These are phyloP conservation scores for Lentithecium fluviatile DNA, from an alignment of 495 filamentous ascomycete genomes.

Conservation along the genomic window DNA sequence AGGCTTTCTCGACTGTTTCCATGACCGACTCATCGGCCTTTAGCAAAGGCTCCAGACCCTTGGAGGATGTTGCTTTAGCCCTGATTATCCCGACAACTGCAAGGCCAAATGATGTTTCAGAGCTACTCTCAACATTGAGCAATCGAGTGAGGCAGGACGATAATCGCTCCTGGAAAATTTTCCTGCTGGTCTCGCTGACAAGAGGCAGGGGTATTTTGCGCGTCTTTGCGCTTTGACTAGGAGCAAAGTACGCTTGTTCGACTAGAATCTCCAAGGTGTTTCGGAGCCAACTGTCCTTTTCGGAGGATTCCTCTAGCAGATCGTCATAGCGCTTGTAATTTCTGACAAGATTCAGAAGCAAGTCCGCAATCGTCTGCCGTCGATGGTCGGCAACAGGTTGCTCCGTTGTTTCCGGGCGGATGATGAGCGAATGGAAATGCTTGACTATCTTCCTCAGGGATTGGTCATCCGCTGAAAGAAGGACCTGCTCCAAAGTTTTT, in stretches of 20 bases:
- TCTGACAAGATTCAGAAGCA: conserved; percentile 50
- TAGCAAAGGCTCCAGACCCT: conserved; percentile 36
- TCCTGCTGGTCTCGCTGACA: conserved; percentile 61
- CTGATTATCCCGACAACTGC: conserved; percentile 55
- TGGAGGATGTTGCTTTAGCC: conserved; percentile 43
- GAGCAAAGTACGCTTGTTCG: conserved; percentile 47
- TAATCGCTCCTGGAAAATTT: conserved; percentile 67
- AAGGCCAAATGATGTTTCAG: conserved; percentile 42
- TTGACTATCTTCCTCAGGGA: conserved; percentile 46
- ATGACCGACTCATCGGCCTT: conserved; percentile 61
- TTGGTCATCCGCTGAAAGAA: conserved; percentile 59
- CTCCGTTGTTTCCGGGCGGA: conserved; percentile 39
- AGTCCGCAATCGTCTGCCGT: conserved; percentile 54
- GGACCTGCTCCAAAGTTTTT: conserved; percentile 77
- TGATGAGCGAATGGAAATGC: conserved; percentile 47
- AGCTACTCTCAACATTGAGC: conserved; percentile 44
- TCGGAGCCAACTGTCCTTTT: conserved; percentile 41
- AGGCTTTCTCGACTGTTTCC: conserved; percentile 65
- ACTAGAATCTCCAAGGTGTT: conserved; percentile 35
- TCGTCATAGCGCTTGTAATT: conserved; percentile 29
- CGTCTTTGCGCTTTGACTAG: conserved; percentile 35
- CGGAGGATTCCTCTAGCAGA: neutral
- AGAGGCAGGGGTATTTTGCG: conserved; percentile 45
- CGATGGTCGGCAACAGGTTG: conserved; percentile 46
- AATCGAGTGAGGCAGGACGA: conserved; percentile 67